Percentiles rank a stretch among this genome's conserved stretches.
phyloP scores from a whole-genome alignment of 2,329 filamentous ascomycete genomes.

The Trichoderma atrobrunneum region DNA sequence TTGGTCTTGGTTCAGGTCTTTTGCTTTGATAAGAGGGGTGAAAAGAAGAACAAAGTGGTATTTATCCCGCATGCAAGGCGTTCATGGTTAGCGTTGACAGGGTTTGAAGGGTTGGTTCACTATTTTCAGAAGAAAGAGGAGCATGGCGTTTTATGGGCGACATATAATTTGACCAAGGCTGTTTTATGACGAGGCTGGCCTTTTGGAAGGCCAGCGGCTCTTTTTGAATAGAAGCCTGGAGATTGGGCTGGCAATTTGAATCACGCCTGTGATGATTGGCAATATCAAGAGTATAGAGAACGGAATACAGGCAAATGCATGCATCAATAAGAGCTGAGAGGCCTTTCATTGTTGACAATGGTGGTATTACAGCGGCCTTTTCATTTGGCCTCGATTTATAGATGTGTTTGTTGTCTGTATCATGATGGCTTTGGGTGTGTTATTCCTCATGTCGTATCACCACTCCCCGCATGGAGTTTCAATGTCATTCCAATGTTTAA shows the following conservation, averaged over 20 bases:
- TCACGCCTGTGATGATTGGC: not conserved
- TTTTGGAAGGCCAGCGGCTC: not conserved
- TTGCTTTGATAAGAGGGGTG: not conserved
- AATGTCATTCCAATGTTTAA: not conserved
- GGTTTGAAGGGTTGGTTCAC: not conserved
- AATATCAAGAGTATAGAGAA: not conserved
- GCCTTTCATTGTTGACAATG: not conserved
- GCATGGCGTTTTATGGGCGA: conserved; percentile 14
- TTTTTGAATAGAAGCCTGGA: conserved; percentile 6
- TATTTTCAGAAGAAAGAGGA: not conserved
- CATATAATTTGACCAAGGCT: not conserved
- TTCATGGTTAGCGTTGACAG: conserved; percentile 6
- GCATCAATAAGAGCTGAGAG: not conserved
- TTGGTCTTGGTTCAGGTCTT: conserved; percentile 2
- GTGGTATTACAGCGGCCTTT: not conserved
- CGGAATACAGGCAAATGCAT: not conserved
- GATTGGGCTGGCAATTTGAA: not conserved
- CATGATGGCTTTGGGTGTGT: not conserved
- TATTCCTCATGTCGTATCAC: not conserved
- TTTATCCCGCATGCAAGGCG: conserved; percentile 9
- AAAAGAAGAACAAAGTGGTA: not conserved
- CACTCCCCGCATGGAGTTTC: not conserved
- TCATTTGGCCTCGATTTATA: not conserved
- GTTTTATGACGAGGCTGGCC: not conserved
- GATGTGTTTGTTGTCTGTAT: not conserved